Base-by-base conservation (phyloP, 1,284 basidiomycete species). In the Cystobasidium slooffiae region DNA sequence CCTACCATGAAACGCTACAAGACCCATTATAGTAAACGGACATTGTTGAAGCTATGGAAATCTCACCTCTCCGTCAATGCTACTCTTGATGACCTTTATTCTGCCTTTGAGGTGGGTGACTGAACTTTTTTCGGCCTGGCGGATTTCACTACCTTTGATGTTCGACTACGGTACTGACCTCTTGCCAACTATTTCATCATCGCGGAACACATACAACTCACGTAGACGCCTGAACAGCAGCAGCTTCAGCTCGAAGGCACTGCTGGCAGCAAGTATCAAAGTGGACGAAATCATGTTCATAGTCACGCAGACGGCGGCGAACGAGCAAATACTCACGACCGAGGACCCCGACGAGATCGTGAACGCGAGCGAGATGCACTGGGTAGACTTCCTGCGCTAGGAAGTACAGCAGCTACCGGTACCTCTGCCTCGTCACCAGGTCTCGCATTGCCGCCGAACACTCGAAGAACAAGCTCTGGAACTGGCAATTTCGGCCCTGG, bases 31-130 rank as follows among this genome's bases (percentile, higher is more conserved):
- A 56, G 46, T 12, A 73, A 73, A 41, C 62, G 62, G 16, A 16
- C 22, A 6, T 49, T 73, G 10, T 37, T 73, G 1, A 65, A 59
- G 18, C 62, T 73, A 0, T 73, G 70, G 70, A 52, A 22, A 22
- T 64, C 49, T 31, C 59, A 73, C 7, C 44, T 59, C 10, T 65
- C 62, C 6, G 62, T 66, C 37, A 56, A 52, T 31, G 53, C 63
- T 47, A 39, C 16, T 20, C 62, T 73, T 14, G 62, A 53, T 12
- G 62, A 73, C 22, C 43, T 73, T 12, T 66, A 65, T 43, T 56
- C 62, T 22, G 62, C 70, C 3, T 65, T 73, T 20, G 70, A 73
- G 70, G 70, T 73, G 46, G 41, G 69, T 49, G 43, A 52, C 52
- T 44, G 52, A 46, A 43, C 49, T 66, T 62, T 55, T 65, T 64